Conservation (phyloP, 148 eudicot species). For the Camellia japonica region DNA sequence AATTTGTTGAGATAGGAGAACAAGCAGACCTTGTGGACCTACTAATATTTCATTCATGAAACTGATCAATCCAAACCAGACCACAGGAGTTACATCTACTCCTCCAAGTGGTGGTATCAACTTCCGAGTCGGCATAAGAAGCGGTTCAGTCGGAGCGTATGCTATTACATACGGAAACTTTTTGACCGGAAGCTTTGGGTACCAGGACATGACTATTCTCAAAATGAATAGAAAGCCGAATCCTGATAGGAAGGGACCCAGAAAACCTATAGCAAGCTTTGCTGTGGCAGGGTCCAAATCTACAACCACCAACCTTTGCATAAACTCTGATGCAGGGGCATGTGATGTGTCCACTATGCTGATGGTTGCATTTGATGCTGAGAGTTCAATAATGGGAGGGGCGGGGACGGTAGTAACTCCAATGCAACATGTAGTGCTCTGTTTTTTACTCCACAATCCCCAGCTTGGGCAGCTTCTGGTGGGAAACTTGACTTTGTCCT, state of each 20-base stretch:
- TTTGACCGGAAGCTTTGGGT: conserved; percentile 86
- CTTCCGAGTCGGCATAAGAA: conserved; percentile 71
- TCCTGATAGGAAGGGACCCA: conserved; percentile 84
- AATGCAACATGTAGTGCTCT: conserved; percentile 16
- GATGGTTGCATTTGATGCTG: conserved; percentile 7
- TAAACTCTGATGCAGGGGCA: conserved; percentile 16
- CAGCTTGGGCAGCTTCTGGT: conserved; percentile 22
- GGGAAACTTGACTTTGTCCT: conserved; percentile 32
- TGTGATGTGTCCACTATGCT: conserved; percentile 15
- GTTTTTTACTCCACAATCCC: conserved; percentile 11
- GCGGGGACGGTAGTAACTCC: conserved; percentile 18
- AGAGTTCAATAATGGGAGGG: conserved; percentile 21
- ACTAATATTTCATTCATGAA: conserved; percentile 87
- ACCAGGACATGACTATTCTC: conserved; percentile 99
- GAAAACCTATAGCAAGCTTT: conserved; percentile 51
- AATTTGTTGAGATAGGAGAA: conserved; percentile 81
- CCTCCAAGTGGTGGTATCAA: conserved; percentile 88
- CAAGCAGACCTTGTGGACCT: conserved; percentile 95
- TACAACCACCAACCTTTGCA: conserved; percentile 36
- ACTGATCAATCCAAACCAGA: conserved; percentile 92
- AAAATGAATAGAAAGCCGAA: conserved; percentile 73
- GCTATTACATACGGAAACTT: conserved; percentile 86
- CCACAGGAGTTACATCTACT: conserved; percentile 95
- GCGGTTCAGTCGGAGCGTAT: conserved; percentile 90
- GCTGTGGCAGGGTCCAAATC: conserved; percentile 91